These are phyloP conservation scores for Eremochloa ophiuroides DNA, from an alignment of 176 grass and related monocot genomes.

Conservation along the genomic window DNA sequence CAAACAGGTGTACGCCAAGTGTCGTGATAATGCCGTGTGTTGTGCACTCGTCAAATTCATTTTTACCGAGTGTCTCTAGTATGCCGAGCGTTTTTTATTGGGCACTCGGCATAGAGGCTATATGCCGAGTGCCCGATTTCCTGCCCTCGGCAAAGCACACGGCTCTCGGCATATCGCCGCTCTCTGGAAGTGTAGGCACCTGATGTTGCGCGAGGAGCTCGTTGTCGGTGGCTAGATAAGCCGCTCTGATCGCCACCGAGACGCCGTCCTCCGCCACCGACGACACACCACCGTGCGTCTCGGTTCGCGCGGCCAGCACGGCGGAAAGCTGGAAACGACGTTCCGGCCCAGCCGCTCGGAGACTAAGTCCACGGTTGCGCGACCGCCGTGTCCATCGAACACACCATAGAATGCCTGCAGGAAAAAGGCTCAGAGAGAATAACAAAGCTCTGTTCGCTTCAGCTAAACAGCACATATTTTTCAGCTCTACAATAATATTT, in stretches of 20 bases:
- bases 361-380: slow-evolving; percentile 73
- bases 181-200: background rate
- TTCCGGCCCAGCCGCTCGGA: slow-evolving; percentile 50
- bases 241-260: slow-evolving; percentile 51
- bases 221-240: slow-evolving; percentile 65
- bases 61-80: no score
- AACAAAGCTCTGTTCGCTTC: no score
- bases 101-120: no score
- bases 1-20: no score
- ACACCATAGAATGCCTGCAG: slow-evolving; percentile 82
- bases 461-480: no score
- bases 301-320: slow-evolving; percentile 1
- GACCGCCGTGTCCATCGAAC: slow-evolving; percentile 85
- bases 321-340: slow-evolving; percentile 51
- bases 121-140: no score
- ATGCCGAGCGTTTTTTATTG: no score
- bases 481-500: no score
- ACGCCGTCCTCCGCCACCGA: background rate
- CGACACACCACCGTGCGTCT: background rate
- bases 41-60: no score
- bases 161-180: no score
- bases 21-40: no score
- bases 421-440: background rate
- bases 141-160: no score
- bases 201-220: slow-evolving; percentile 58